Conservation (phyloP, 768 basidiomycete genomes). For the Nevesoporus exiguus region DNA sequence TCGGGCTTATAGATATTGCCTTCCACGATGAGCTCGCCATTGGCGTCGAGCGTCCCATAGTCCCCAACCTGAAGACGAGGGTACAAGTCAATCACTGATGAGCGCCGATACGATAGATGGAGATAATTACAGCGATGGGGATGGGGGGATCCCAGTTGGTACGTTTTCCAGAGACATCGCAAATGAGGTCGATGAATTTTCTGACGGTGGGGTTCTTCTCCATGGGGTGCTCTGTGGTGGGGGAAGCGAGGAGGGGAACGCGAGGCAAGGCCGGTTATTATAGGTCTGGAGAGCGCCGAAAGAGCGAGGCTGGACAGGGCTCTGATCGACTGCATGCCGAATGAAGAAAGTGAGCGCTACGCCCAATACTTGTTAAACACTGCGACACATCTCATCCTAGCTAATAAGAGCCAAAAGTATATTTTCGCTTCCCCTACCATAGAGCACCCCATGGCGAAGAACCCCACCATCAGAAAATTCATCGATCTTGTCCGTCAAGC, state of each 20-base stretch:
- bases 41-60: slow-evolving; percentile 26
- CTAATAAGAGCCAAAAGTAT: too few relatives aligned
- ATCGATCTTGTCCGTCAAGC: slow-evolving; percentile 12
- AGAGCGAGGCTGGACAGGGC: too few relatives aligned
- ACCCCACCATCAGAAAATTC: background rate
- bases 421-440: background rate
- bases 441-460: background rate
- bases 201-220: background rate
- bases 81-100: background rate
- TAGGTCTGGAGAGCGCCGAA: too few relatives aligned
- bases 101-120: background rate
- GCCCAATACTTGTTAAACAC: background rate
- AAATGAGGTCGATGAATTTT: slow-evolving; percentile 11
- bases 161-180: slow-evolving; percentile 26
- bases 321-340: too few relatives aligned
- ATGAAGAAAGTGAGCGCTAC: too few relatives aligned
- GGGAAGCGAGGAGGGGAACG: background rate
- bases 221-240: background rate
- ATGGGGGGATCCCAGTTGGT: slow-evolving; percentile 33
- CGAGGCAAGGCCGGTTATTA: background rate
- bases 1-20: slow-evolving; percentile 31
- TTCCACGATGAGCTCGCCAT: slow-evolving; percentile 4
- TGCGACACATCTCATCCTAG: too few relatives aligned
- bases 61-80: slow-evolving; percentile 24
- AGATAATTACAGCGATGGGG: slow-evolving; percentile 18